Conservation (phyloP, 2,329 filamentous ascomycete species). For the Chaetomiaceae sp. region DNA sequence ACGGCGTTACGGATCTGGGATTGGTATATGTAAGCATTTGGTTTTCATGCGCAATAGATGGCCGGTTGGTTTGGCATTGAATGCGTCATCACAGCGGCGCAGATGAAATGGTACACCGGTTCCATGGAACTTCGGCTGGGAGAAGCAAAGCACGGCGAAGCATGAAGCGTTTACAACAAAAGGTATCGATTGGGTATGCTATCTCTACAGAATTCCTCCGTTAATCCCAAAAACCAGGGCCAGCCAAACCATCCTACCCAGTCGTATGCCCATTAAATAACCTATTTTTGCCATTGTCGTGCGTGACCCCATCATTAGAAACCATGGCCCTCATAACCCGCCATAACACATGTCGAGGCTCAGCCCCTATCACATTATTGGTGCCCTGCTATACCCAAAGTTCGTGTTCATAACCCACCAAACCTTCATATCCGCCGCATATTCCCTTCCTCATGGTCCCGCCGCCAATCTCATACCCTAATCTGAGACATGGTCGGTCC, state of each 20-base stretch:
- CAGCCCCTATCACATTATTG: neutral
- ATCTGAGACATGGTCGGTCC: conserved; percentile 56
- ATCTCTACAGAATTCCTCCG: conserved; percentile 1
- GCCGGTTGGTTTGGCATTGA: neutral
- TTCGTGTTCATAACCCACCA: neutral
- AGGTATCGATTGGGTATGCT: conserved; percentile 5
- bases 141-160: too few relatives aligned
- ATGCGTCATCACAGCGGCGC: neutral
- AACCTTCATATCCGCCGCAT: neutral
- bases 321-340: neutral
- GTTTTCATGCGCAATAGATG: neutral
- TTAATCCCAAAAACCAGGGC: neutral
- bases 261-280: conserved; percentile 10
- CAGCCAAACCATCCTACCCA: neutral
- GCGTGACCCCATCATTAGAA: neutral
- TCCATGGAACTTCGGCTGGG: too few relatives aligned
- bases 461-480: conserved; percentile 37
- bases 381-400: neutral
- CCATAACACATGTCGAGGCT: conserved; percentile 1
- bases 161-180: neutral
- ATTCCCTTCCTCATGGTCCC: neutral
- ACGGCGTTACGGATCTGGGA: conserved; percentile 18
- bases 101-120: too few relatives aligned
- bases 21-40: conserved; percentile 6
- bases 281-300: neutral